Evolutionary conservation across 2,329 filamentous ascomycete species (phyloP), one percentile per base, ranked within the genome.

Genomic region (Clarireedia hainanense): DNA sequence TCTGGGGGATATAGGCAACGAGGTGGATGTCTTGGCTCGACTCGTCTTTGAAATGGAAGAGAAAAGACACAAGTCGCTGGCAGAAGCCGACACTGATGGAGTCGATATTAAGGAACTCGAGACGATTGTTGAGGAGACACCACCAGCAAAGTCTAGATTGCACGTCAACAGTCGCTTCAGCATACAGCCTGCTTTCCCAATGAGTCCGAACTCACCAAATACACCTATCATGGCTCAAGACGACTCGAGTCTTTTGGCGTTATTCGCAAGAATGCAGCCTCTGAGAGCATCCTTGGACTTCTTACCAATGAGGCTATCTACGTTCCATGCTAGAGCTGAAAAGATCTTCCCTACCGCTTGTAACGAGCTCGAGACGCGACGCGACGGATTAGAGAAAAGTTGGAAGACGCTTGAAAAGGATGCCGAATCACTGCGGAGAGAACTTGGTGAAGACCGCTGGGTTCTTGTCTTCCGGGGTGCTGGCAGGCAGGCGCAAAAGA

Each of bases 41-140:
- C 75, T 96, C 48, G 89, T 97, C 30, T 97, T 97, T 66, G 91
- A 97, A 71, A 96, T 97, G 91, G 94, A 99, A 70, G 94, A 97
- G 73, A 87, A 91, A 61, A 81, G 94, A 48, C 92, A 97, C 71
- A 86, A 86, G 70, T 88, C 85, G 47, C 77, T 86, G 65, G 82
- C 82, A 39, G 79, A 78, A 36, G 72, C 75, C 27, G 74, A 72
- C n/a, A 83, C 83, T 17, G 84, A 86, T 43, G 79, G 81, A 6
- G 69, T 78, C 69, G 92, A 97, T 68, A 87, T 96, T 62, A 88
- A 88, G 57, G 91, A 96, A 64, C 77, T 97, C 27, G 89, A 95
- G 67, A 96, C 89, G 0, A 96, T 97, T 56, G 87, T 95, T 3
- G 92, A 97, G 68, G 91, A 96, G 64, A 86, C 85, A 0, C 88